Conservation (phyloP, 1,284 basidiomycete species). For the Vanrija sp. region DNA sequence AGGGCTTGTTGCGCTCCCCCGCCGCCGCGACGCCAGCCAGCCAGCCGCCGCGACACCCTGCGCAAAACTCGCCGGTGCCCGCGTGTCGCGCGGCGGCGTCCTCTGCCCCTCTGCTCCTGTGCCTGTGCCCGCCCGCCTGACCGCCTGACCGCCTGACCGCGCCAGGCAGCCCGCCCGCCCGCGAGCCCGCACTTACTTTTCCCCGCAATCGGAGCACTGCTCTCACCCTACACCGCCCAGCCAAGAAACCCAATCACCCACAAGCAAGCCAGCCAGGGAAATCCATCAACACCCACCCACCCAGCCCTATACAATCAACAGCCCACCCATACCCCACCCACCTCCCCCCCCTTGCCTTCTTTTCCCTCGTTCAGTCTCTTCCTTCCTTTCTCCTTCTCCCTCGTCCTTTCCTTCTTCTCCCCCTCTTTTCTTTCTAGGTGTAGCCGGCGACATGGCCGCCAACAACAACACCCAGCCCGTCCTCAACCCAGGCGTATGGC, state of each 20-base stretch:
- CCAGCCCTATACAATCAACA: too few species aligned
- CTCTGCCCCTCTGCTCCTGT: too few species aligned
- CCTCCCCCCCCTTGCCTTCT: neutral
- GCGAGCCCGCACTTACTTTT: too few species aligned
- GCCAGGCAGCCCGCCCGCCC: too few species aligned
- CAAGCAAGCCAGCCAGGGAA: neutral
- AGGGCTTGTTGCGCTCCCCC: too few species aligned
- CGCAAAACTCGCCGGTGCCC: too few species aligned
- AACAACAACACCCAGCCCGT: neutral
- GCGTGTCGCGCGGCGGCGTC: too few species aligned
- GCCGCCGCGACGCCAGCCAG: too few species aligned
- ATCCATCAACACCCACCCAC: neutral
- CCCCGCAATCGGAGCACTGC: too few species aligned
- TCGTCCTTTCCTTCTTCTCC: neutral
- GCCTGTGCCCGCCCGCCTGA: too few species aligned
- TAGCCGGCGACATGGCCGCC: conserved; percentile 8
- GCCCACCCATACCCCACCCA: neutral
- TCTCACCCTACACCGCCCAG: neutral
- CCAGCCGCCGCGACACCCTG: too few species aligned
- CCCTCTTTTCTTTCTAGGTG: neutral
- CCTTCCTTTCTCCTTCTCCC: neutral
- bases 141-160: too few species aligned
- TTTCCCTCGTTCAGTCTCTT: neutral
- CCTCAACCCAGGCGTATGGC: conserved; percentile 2
- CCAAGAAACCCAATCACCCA: neutral